Evolutionary conservation across 768 basidiomycete genomes (phyloP).

Genomic region (Serendipita sp.): DNA sequence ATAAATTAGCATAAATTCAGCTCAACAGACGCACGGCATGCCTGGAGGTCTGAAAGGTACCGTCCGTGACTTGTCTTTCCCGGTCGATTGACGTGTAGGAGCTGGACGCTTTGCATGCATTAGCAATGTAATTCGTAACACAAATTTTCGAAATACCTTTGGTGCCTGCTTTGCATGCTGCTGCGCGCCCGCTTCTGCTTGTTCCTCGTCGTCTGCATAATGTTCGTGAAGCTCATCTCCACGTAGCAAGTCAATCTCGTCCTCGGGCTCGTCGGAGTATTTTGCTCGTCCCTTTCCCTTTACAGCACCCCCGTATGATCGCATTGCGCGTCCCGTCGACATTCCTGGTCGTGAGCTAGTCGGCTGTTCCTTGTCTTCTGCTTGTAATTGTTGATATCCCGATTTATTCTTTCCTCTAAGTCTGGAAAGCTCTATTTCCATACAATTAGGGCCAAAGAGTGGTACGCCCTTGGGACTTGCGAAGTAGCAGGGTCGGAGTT

Average conservation of each 20-base stretch:
- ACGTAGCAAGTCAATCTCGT: conserved; percentile 7
- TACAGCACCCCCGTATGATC: background rate
- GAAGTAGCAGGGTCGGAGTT: background rate
- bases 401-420: background rate
- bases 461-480: background rate
- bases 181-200: background rate
- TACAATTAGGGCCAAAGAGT: background rate
- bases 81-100: conserved; percentile 1
- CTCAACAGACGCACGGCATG: conserved; percentile 15
- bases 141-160: background rate
- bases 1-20: background rate
- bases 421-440: background rate
- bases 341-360: background rate
- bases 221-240: background rate
- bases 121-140: background rate
- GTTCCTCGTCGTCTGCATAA: background rate
- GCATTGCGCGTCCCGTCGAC: background rate
- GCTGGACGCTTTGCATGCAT: background rate
- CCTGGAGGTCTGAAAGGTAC: conserved; percentile 64
- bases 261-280: conserved; percentile 9
- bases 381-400: background rate
- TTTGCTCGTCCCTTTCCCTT: conserved; percentile 2
- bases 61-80: conserved; percentile 57
- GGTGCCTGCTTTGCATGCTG: background rate
- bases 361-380: background rate